phyloP scores from a whole-genome alignment of 768 basidiomycete species.

The Pleurotus citrinopileatus region DNA sequence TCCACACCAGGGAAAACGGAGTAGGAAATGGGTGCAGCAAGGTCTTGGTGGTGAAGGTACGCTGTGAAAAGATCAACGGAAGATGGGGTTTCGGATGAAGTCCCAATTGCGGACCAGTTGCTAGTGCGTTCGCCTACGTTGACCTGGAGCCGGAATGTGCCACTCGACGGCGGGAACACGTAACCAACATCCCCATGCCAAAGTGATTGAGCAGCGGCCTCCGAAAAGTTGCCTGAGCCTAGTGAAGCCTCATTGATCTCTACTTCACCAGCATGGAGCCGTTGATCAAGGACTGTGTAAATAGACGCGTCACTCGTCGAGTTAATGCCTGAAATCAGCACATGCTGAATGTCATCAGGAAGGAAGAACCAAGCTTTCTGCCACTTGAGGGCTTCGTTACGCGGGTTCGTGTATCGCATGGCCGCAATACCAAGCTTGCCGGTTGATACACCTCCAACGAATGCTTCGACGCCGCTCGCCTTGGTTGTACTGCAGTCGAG shows the following conservation, averaged over 20 bases:
- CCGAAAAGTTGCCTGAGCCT: conserved; percentile 19
- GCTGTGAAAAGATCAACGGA: conserved; percentile 64
- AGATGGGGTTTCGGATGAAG: conserved; percentile 53
- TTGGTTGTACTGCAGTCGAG: conserved; percentile 44
- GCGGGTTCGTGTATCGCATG: conserved; percentile 68
- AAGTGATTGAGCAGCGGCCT: conserved; percentile 31
- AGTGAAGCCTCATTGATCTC: conserved; percentile 23
- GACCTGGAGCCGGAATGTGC: conserved; percentile 34
- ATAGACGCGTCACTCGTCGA: conserved; percentile 44
- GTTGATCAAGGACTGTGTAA: conserved; percentile 68
- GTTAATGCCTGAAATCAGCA: conserved; percentile 53
- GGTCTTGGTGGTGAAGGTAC: conserved; percentile 45
- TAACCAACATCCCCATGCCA: conserved; percentile 75
- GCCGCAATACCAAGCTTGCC: conserved; percentile 53
- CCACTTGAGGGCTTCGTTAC: conserved; percentile 49
- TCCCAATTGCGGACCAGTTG: conserved; percentile 61
- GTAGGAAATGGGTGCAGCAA: conserved; percentile 43
- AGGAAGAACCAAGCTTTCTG: conserved; percentile 79
- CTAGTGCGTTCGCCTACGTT: conserved; percentile 50
- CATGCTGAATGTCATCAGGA: conserved; percentile 56
- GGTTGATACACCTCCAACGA: conserved; percentile 67
- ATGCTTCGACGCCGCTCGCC: conserved; percentile 45
- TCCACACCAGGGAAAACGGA: conserved; percentile 54
- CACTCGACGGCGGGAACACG: conserved; percentile 33
- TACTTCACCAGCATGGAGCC: conserved; percentile 40